Base-by-base conservation (phyloP, 1,139 yeast species). In the Ogataea hybrid region DNA sequence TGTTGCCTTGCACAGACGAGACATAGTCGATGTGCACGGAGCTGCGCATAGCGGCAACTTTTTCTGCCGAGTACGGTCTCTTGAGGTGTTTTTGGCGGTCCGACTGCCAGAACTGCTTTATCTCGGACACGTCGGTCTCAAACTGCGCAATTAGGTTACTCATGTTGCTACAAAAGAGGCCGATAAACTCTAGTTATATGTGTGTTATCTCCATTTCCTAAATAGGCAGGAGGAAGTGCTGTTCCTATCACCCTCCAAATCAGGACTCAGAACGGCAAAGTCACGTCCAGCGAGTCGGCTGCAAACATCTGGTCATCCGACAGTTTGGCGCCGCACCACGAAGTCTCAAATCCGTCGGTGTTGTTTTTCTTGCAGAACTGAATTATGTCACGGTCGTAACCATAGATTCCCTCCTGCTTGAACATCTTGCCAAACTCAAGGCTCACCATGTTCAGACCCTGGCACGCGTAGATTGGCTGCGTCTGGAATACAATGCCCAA, bases 41-140 rank as follows among this genome's bases (percentile, higher is more conserved):
- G 10, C 82, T 82, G 37, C 83, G 63, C 53, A 74, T 71, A 28
- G 67, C 61, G 10, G 81, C 81, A 14, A 80, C 79, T 47, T 73
- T 71, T 30, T 64, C 64, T 2, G 84, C 77, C 5, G 68, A 59
- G 53, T 80, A 79, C 2, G 81, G 75, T 43, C 86, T 68, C 38
- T 61, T 62, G 41, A 79, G 65, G 29, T 72, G 71, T 41, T 65
- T 58, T 57, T 72, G 79, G 35, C 84, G 67, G 5, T 72, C 72
- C 8, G 69, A 52, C 1, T 63, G 54, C 76, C 82, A 78, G 82
- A 83, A 79, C 29, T 63, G 51, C 39, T 71, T 67, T 40, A 76
- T 68, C 37, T 62, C 60, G n/a, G 58, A 32, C 14, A 43, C 41
- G 18, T 49, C 50, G 7, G 39, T 6, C 12, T 42, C 30, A 37